These are phyloP conservation scores for Fusarium pseudonygamai DNA, from an alignment of 2,329 filamentous ascomycete genomes.

Conservation along the genomic window DNA sequence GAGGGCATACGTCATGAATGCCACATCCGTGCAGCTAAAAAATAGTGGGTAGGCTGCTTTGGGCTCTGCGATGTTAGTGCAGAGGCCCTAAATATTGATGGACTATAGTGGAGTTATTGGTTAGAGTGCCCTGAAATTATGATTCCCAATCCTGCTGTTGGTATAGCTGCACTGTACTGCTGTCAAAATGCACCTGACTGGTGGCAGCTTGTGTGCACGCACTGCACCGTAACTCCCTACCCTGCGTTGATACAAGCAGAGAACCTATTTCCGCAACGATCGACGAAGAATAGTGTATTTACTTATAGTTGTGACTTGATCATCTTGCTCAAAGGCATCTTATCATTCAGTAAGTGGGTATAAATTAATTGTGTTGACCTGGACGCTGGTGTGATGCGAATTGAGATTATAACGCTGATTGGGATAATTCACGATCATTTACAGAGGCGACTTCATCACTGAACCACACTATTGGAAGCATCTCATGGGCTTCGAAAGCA, in stretches of 20 bases:
- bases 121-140: neutral
- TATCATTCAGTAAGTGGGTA: neutral
- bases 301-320: neutral
- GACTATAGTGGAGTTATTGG: neutral
- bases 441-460: no score
- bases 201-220: no score
- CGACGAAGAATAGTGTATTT: neutral
- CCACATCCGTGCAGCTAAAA: neutral
- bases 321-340: neutral
- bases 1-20: neutral
- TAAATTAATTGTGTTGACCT: no score
- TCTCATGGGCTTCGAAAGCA: rapidly evolving
- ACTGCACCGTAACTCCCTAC: neutral
- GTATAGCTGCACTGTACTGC: no score
- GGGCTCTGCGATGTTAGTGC: neutral
- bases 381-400: no score
- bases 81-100: neutral
- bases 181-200: no score
- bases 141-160: neutral
- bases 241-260: neutral
- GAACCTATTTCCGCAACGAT: neutral
- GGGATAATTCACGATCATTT: rapidly evolving
- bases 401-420: no score
- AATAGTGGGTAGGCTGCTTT: neutral
- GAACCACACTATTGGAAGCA: no score